phyloP scores from a whole-genome alignment of 2,329 filamentous ascomycete species.

The Cytospora chrysosperma region DNA sequence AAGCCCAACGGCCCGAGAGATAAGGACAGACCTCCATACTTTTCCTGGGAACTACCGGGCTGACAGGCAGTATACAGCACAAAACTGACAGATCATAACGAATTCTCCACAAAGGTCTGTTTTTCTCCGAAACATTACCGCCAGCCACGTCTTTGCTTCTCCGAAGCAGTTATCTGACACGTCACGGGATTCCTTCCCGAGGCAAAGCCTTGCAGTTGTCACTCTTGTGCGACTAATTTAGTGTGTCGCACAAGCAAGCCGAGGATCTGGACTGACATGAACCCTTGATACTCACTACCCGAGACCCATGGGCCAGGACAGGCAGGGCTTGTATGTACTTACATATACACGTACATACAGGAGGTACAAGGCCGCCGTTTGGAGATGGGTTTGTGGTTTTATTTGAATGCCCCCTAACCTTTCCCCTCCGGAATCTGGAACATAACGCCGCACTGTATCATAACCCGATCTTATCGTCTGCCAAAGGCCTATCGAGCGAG shows the following conservation, averaged over 20 bases:
- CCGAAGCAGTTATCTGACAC: neutral
- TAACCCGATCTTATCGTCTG: neutral
- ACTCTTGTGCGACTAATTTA: conserved; percentile 8
- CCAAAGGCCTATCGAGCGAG: neutral
- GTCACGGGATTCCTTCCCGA: conserved; percentile 13
- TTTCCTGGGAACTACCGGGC: neutral
- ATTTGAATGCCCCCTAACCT: no score
- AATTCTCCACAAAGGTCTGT: neutral
- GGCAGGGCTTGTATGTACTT: no score
- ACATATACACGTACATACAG: neutral
- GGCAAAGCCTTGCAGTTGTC: neutral
- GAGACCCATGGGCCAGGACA: neutral
- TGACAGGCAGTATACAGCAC: neutral
- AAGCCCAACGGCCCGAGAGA: neutral
- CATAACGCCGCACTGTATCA: neutral
- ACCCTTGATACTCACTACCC: conserved; percentile 4
- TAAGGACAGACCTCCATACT: neutral
- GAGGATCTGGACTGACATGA: conserved; percentile 17
- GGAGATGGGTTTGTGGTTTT: no score
- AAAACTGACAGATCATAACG: neutral
- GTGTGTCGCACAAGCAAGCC: conserved; percentile 12
- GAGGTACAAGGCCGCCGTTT: neutral
- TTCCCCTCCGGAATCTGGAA: neutral
- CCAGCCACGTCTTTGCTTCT: conserved; percentile 6
- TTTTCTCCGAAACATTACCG: conserved; percentile 4